Conservation (phyloP, 768 basidiomycete genomes). For the Pisolithus albus region DNA sequence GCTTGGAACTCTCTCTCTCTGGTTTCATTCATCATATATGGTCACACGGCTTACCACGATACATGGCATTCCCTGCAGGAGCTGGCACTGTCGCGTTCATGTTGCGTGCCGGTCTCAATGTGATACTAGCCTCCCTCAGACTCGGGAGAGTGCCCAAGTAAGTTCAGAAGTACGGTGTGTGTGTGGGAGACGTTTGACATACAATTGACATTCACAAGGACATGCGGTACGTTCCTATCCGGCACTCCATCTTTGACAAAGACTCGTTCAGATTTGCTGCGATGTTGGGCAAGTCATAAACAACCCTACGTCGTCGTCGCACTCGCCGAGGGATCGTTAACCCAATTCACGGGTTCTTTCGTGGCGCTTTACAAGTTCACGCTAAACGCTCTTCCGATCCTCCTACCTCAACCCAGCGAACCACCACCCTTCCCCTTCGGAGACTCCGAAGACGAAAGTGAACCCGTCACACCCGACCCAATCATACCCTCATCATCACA, state of each 20-base stretch:
- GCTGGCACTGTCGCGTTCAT: conserved; percentile 75
- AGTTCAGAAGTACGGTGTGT: conserved; percentile 11
- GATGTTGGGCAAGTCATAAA: conserved; percentile 61
- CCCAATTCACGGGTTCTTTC: conserved; percentile 51
- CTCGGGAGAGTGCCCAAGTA: conserved; percentile 64
- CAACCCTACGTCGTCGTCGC: not conserved
- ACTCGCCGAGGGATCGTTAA: not conserved
- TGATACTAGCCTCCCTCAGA: conserved; percentile 71
- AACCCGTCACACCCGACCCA: conserved; percentile 7
- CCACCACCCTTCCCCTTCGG: conserved; percentile 24
- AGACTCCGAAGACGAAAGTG: conserved; percentile 21
- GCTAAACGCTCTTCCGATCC: conserved; percentile 69
- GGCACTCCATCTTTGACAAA: conserved; percentile 75
- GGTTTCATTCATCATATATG: too few species aligned
- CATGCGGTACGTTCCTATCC: conserved; percentile 58
- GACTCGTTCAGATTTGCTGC: conserved; percentile 82
- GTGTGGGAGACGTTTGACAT: not conserved
- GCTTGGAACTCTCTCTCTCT: conserved; percentile 41
- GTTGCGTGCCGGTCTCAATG: conserved; percentile 76
- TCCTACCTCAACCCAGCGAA: conserved; percentile 40
- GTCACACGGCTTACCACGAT: too few species aligned
- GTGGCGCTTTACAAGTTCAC: conserved; percentile 73
- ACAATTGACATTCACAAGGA: conserved; percentile 35
- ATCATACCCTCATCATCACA: conserved; percentile 11
- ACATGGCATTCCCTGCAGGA: conserved; percentile 38